Evolutionary conservation across 139 green algal species (phyloP), one percentile per base, ranked within the genome.

Genomic region (Zygnema circumcarinatum): DNA sequence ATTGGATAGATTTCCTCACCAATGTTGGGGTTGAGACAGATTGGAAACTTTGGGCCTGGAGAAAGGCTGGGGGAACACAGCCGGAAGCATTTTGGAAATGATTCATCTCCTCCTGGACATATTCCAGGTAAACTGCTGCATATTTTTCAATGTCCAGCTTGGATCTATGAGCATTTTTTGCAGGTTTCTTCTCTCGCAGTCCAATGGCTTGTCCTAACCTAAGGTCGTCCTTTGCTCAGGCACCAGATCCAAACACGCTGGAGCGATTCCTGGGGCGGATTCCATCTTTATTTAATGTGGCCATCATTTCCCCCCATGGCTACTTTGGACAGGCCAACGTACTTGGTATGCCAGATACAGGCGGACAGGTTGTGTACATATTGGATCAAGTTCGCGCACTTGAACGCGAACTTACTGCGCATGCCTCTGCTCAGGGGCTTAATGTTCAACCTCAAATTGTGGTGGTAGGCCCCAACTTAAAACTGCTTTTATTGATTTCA

Each of bases 341-440:
- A 74, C 87, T 96, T 73, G 94, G 94, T 41, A 89, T 94, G 83
- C 94, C 94, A 21, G 94, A 96, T 90, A 96, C 94, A 0, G 92
- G 92, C 56, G 90, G 89, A 32, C 92, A 93, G 86, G 93, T 97
- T 67, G 95, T 97, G 47, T 97, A 97, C 92, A 96, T 97, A n/a
- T 87, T 97, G 74, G 94, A 97, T 89, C 87, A 91, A 73, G 87
- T 91, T 36, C 81, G 83, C 42, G 83, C 87, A 16, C n/a, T 91
- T 40, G 87, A 91, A 76, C 22, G 38, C 38, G 83, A 90, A n/a
- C 36, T 91, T 22, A 31, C 82, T 32, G 33, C n/a, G 2, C 31
- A 35, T 41, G 32, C 67, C 32, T 38, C 75, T n/a, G 35, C 40
- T 35, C 83, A 90, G 42, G 87, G 87, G 0, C 41, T 91, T 1